These are phyloP conservation scores for Eudorina sp. DNA, from an alignment of 139 green algal species.

Conservation along the genomic window DNA sequence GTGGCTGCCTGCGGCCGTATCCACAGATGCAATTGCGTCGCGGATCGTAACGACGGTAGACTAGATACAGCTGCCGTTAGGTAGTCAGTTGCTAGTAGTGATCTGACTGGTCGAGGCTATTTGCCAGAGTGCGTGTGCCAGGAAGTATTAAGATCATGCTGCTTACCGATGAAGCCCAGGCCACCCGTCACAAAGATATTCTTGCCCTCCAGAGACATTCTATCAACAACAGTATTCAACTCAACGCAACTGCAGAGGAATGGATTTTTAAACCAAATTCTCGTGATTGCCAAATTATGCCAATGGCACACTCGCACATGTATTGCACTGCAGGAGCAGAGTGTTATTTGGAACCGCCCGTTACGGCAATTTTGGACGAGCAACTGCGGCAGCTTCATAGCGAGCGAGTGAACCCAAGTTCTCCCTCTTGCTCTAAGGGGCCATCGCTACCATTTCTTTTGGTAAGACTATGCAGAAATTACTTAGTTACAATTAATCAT, in stretches of 20 bases:
- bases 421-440: conserved; percentile 29
- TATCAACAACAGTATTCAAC: background rate
- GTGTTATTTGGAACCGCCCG: too few relatives aligned
- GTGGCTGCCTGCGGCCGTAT: conserved; percentile 82
- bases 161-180: conserved; percentile 84
- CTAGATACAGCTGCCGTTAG: too few relatives aligned
- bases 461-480: background rate
- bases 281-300: too few relatives aligned
- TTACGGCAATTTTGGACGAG: too few relatives aligned
- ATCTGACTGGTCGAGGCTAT: too few relatives aligned
- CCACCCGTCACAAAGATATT: conserved; percentile 90
- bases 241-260: conserved; percentile 2
- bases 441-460: background rate
- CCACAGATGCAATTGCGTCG: too few relatives aligned
- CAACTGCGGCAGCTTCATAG: too few relatives aligned
- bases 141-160: background rate
- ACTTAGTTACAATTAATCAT: background rate
- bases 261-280: background rate
- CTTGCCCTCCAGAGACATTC: conserved; percentile 43
- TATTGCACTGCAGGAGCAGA: too few relatives aligned
- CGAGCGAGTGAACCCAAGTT: background rate
- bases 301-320: too few relatives aligned
- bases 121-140: background rate
- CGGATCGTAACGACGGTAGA: too few relatives aligned
- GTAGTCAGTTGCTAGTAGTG: background rate